phyloP scores from a whole-genome alignment of 2,329 filamentous ascomycete species.

The Diaporthe sp. region DNA sequence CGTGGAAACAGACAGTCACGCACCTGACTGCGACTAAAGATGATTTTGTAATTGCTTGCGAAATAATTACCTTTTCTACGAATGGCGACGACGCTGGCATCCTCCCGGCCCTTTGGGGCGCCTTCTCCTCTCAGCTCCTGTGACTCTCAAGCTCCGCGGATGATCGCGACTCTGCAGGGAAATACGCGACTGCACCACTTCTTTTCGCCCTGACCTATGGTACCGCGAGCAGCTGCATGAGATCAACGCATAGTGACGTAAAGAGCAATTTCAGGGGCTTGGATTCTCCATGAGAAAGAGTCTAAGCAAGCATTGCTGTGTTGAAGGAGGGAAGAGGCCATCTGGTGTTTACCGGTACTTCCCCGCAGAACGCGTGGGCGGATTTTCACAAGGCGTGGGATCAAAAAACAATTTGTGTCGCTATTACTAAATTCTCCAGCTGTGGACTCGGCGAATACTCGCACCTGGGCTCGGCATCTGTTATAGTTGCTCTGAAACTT shows the following conservation, averaged over 20 bases:
- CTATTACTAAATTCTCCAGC: neutral
- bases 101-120: neutral
- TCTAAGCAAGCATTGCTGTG: constrained; percentile 3
- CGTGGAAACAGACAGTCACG: no score
- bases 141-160: neutral
- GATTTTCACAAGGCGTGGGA: neutral
- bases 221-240: constrained; percentile 6
- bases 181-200: constrained; percentile 23
- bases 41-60: neutral
- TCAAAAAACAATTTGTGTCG: neutral
- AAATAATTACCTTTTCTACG: neutral
- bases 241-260: constrained; percentile 18
- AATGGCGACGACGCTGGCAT: constrained; percentile 1
- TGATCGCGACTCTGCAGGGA: constrained; percentile 7
- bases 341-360: neutral
- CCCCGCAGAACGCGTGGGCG: constrained; percentile 22
- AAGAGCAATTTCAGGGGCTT: neutral
- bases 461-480: no score
- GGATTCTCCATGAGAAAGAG: neutral
- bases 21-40: neutral
- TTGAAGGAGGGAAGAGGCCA: neutral
- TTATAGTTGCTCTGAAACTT: neutral
- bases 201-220: neutral
- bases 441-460: neutral
- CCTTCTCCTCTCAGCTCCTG: neutral